Conservation (phyloP, 2,329 filamentous ascomycete genomes). For the Colletotrichum ledebouriae region DNA sequence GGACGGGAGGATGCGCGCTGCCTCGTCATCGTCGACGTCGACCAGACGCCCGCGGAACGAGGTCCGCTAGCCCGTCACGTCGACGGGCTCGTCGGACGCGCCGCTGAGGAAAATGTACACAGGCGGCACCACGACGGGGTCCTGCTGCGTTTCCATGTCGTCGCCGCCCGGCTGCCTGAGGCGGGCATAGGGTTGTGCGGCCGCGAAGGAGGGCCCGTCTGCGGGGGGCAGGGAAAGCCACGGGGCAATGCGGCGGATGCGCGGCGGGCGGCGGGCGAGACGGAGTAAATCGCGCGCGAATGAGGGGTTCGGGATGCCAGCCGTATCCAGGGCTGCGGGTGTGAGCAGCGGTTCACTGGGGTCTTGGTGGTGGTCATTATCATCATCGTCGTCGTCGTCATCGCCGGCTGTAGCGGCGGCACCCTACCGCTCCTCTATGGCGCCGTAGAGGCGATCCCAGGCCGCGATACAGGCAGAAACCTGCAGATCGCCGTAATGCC, state of each 20-base stretch:
- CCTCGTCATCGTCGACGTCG: background rate
- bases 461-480: conserved; percentile 45
- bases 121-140: conserved; percentile 43
- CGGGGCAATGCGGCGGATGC: conserved; percentile 1
- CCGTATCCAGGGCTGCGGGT: background rate
- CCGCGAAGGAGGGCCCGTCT: background rate
- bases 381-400: background rate
- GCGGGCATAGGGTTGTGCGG: background rate
- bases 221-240: background rate
- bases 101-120: conserved; percentile 48
- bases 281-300: conserved; percentile 4
- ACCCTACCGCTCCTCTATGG: conserved; percentile 46
- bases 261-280: background rate
- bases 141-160: background rate
- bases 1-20: conserved; percentile 36
- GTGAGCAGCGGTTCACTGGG: background rate
- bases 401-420: too few species aligned
- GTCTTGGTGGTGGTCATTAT: background rate
- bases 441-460: conserved; percentile 46
- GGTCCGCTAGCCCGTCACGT: conserved; percentile 19
- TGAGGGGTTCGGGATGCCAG: background rate
- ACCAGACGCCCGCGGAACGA: conserved; percentile 12
- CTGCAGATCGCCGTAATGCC: conserved; percentile 49
- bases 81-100: background rate
- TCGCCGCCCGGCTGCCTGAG: background rate